Conservation (phyloP, 257 asterid genomes). For the Paraleonurus japonicus region DNA sequence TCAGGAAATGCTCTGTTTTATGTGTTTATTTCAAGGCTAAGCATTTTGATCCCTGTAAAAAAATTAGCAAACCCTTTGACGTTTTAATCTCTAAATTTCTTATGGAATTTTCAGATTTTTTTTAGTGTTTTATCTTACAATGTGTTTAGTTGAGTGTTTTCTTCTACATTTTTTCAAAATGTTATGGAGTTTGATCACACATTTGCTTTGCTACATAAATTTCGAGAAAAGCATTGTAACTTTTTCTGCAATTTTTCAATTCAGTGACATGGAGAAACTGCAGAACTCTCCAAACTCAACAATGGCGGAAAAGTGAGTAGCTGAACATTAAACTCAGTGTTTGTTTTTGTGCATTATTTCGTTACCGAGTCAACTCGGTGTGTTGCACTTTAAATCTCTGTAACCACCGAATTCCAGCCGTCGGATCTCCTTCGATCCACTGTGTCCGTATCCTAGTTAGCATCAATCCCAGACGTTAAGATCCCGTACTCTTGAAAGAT, state of each 20-base stretch:
- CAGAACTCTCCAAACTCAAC: constrained; percentile 71
- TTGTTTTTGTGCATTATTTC: background rate
- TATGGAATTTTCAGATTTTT: background rate
- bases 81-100: background rate
- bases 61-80: background rate
- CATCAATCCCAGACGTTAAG: constrained; percentile 45
- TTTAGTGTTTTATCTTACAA: background rate
- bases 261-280: constrained; percentile 50
- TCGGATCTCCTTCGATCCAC: constrained; percentile 36
- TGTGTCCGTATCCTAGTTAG: constrained; percentile 4
- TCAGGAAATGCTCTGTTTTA: constrained; percentile 1
- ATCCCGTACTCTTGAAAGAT: constrained; percentile 34
- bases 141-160: background rate
- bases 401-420: constrained; percentile 33
- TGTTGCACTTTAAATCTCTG: constrained; percentile 22
- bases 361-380: constrained; percentile 36
- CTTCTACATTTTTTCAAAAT: background rate
- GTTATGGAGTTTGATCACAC: background rate
- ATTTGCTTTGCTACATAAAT: background rate
- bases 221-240: background rate
- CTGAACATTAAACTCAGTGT: constrained; percentile 19
- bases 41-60: constrained; percentile 1
- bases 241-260: background rate
- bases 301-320: constrained; percentile 65
- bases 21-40: background rate